Percentiles rank a stretch among this genome's conserved stretches.
phyloP scores from a whole-genome alignment of 768 basidiomycete species.

The Serendipita indica region DNA sequence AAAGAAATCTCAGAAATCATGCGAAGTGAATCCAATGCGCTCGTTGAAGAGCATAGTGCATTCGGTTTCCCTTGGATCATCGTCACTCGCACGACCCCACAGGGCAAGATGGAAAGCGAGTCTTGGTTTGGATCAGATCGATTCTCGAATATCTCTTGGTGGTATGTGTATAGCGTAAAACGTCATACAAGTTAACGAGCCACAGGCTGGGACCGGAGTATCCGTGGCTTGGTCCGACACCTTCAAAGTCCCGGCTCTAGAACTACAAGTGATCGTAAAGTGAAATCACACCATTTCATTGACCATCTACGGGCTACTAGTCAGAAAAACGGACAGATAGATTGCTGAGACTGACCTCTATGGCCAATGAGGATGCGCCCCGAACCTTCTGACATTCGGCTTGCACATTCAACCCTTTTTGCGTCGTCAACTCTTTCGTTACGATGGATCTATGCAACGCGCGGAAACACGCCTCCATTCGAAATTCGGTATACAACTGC shows the following conservation, averaged over 20 bases:
- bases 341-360: not conserved
- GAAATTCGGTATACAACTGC: slow-evolving; percentile 63
- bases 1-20: not conserved
- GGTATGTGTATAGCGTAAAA: not conserved
- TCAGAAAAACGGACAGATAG: not conserved
- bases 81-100: not conserved
- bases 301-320: not conserved
- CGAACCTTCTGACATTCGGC: slow-evolving; percentile 48
- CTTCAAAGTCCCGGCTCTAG: not conserved
- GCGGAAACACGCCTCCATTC: slow-evolving; percentile 61
- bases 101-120: not conserved
- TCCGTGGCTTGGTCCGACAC: not conserved
- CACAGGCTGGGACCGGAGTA: not conserved
- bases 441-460: slow-evolving; percentile 18
- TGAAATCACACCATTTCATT: not conserved
- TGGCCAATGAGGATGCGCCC: slow-evolving; percentile 2
- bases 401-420: slow-evolving; percentile 37
- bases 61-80: slow-evolving; percentile 11
- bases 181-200: not conserved
- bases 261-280: too few relatives aligned
- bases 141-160: not conserved
- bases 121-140: slow-evolving; percentile 9
- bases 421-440: slow-evolving; percentile 27
- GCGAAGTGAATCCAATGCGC: not conserved
- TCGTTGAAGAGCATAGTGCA: slow-evolving; percentile 4